Base-by-base conservation (phyloP, 202 grass and related monocot genomes). In the Schoenoplectus triqueter region DNA sequence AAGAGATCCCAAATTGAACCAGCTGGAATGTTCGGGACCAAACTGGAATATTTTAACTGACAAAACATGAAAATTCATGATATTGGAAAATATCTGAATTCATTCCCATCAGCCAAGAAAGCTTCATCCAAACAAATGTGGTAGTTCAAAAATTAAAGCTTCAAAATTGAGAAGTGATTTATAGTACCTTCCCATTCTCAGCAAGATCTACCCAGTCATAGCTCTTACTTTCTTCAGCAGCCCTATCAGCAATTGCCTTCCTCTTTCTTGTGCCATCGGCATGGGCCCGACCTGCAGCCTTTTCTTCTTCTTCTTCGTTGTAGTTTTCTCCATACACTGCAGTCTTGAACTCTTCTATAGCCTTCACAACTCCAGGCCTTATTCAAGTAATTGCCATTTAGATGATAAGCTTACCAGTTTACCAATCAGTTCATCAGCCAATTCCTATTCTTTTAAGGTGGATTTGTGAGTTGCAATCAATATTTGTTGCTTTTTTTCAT, bases 151-250 rank as follows among this genome's bases (percentile, higher is more conserved):
- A 78, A 78, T n/a, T 11, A 59, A 44, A n/a, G 31, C 13, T 78
- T 59, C 10, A 14, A 55, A 42, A 22, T 78, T 59, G 11, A 42
- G 31, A 59, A 46, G 20, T 48, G 5, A 68, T 57, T 42, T 21
- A 76, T 40, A 82, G 85, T 66, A 98, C 95, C 87, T 95, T 89
- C 47, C 96, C 96, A 57, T 81, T 92, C 57, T 95, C 93, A 82
- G 95, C 95, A 72, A 98, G 88, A 85, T 93, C 91, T 48, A 66
- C 85, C 95, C 93, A 98, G 82, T 98, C 87, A 87, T 91, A 91
- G 22, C 73, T 85, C 79, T 90, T 81, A 66, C 69, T 88, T 83
- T 92, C 86, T 79, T 82, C 80, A 3, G 65, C 49, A 68, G 91
- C 93, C 74, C 75, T 88, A 68, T 98, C 91, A 67, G 87, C 64